phyloP scores from a whole-genome alignment of 345 rosid genomes.

The Gossypium turneri region DNA sequence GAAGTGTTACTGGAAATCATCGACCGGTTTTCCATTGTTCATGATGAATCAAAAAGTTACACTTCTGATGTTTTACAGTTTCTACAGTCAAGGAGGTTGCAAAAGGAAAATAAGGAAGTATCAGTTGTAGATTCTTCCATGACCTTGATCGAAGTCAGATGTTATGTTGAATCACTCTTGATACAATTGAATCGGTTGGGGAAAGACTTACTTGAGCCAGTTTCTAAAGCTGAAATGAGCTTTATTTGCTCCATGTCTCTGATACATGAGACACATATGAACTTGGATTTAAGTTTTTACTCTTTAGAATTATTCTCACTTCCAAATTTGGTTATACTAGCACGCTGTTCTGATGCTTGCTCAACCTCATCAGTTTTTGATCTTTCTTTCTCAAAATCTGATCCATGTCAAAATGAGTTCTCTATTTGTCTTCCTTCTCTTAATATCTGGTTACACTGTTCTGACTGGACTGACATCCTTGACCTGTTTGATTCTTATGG shows the following conservation, averaged over 20 bases:
- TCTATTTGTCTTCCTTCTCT: constrained; percentile 64
- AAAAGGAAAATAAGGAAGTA: constrained; percentile 32
- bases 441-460: constrained; percentile 61
- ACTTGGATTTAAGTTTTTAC: constrained; percentile 44
- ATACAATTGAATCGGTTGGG: constrained; percentile 34
- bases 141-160: constrained; percentile 36
- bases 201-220: constrained; percentile 43
- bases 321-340: constrained; percentile 48
- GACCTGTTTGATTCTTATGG: constrained; percentile 34
- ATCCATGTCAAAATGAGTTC: constrained; percentile 35
- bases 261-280: constrained; percentile 38
- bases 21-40: constrained; percentile 53
- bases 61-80: constrained; percentile 54
- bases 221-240: constrained; percentile 56
- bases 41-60: constrained; percentile 49
- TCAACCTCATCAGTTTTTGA: constrained; percentile 44
- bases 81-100: constrained; percentile 41
- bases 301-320: constrained; percentile 48
- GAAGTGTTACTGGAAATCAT: constrained; percentile 51
- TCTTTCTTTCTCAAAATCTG: constrained; percentile 40
- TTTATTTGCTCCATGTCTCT: constrained; percentile 54
- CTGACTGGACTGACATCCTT: constrained; percentile 53
- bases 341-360: constrained; percentile 40
- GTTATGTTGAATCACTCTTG: constrained; percentile 49
- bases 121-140: constrained; percentile 32